A percentile compares a stretch with the other conserved stretches of the same genome.
phyloP scores from a whole-genome alignment of 169 alveolate genomes.

The Plasmodium gallinaceum region DNA sequence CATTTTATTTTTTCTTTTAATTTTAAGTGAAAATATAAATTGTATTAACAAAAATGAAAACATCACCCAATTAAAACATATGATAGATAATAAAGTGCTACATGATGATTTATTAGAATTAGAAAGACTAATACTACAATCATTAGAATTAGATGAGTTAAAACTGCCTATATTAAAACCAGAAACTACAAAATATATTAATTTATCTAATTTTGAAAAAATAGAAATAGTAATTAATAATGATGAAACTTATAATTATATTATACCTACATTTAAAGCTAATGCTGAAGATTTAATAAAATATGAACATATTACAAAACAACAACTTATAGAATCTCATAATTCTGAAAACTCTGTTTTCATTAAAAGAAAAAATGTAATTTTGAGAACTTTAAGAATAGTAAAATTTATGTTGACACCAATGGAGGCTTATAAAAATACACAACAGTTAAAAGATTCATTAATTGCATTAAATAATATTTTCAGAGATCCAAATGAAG shows the following conservation, averaged over 20 bases:
- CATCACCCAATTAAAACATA: conserved; percentile 15
- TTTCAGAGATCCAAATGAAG: not conserved
- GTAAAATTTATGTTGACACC: conserved; percentile 11
- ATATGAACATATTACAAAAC: conserved; percentile 33
- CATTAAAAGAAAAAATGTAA: conserved; percentile 20
- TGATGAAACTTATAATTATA: not conserved
- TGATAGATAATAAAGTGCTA: conserved; percentile 22
- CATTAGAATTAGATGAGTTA: conserved; percentile 33
- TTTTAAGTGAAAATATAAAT: not conserved
- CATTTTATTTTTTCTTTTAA: not conserved
- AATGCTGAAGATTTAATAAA: conserved; percentile 23
- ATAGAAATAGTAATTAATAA: not conserved
- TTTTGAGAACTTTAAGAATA: conserved; percentile 17
- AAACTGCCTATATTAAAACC: conserved; percentile 20
- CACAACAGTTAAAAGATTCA: conserved; percentile 4
- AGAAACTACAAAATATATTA: conserved; percentile 1
- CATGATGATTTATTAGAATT: conserved; percentile 28
- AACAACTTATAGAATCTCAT: conserved; percentile 16
- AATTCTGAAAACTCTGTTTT: conserved; percentile 12
- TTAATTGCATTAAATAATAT: conserved; percentile 8
- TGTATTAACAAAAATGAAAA: conserved; percentile 12
- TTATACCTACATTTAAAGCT: not conserved
- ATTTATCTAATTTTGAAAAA: conserved; percentile 33
- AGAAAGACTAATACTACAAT: conserved; percentile 19
- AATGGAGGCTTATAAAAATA: conserved; percentile 11